Conservation (phyloP, 768 basidiomycete genomes). For the Mycena rebaudengoi region DNA sequence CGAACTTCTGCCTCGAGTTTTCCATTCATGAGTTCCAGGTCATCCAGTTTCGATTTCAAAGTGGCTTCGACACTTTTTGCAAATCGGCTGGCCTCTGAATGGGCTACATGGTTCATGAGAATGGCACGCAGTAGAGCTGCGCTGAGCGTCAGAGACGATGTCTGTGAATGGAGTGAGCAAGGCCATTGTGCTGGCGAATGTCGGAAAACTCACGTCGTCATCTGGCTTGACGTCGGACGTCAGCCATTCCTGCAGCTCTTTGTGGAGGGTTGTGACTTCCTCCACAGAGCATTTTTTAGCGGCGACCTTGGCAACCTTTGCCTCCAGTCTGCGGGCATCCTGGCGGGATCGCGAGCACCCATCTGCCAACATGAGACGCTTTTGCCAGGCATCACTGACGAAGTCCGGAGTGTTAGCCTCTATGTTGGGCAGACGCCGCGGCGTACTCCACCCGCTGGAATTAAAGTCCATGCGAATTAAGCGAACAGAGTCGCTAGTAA, state of each 20-base stretch:
- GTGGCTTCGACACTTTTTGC: constrained; percentile 69
- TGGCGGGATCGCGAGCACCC: constrained; percentile 51
- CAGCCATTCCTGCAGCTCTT: constrained; percentile 83
- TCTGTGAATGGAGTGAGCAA: constrained; percentile 45
- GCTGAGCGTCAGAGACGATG: constrained; percentile 76
- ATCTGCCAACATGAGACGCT: constrained; percentile 57
- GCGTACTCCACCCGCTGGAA: constrained; percentile 74
- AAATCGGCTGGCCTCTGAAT: constrained; percentile 77
- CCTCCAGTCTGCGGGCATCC: constrained; percentile 76
- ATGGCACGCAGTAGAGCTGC: constrained; percentile 84
- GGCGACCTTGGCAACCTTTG: constrained; percentile 80
- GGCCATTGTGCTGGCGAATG: neutral
- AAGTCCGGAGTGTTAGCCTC: constrained; percentile 55
- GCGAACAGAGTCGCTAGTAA: constrained; percentile 71
- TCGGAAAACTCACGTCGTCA: constrained; percentile 64
- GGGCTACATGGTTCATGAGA: constrained; percentile 82
- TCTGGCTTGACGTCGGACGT: constrained; percentile 64
- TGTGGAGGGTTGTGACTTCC: constrained; percentile 80
- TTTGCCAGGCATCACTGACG: constrained; percentile 44
- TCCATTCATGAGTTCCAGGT: constrained; percentile 62
- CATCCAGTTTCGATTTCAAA: constrained; percentile 73
- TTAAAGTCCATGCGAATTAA: constrained; percentile 83
- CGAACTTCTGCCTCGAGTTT: constrained; percentile 77
- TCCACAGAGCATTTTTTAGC: constrained; percentile 89
- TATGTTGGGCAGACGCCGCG: constrained; percentile 60